These are phyloP conservation scores for Candida maltosa DNA, from an alignment of 805 yeast genomes.

Conservation along the genomic window DNA sequence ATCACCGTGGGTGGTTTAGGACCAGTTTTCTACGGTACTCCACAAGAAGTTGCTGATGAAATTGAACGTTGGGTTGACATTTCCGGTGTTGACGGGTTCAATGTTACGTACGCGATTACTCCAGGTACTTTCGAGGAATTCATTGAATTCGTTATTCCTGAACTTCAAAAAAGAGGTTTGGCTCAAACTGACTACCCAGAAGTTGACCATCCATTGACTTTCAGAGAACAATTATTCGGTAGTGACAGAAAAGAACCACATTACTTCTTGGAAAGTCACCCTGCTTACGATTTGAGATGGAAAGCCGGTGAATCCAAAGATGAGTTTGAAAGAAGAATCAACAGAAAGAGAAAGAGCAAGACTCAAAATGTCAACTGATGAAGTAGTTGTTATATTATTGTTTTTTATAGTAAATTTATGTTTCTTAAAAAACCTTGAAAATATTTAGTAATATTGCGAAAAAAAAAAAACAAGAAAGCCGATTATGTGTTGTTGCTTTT, in stretches of 20 bases:
- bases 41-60: slow-evolving; percentile 36
- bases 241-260: slow-evolving; percentile 16
- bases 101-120: slow-evolving; percentile 32
- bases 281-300: slow-evolving; percentile 23
- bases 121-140: slow-evolving; percentile 37
- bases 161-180: slow-evolving; percentile 29
- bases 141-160: slow-evolving; percentile 35
- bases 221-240: slow-evolving; percentile 35
- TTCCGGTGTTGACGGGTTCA: slow-evolving; percentile 42
- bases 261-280: slow-evolving; percentile 14
- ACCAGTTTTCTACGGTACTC: slow-evolving; percentile 31
- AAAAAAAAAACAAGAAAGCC: no score
- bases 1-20: slow-evolving; percentile 29
- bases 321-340: slow-evolving; percentile 19
- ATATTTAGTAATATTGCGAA: no score
- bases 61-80: slow-evolving; percentile 36
- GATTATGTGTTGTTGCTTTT: no score
- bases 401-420: no score
- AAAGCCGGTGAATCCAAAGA: slow-evolving; percentile 20
- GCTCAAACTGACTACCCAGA: slow-evolving; percentile 36
- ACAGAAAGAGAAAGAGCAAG: slow-evolving; percentile 1
- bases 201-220: slow-evolving; percentile 21
- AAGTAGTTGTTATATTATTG: no score
- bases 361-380: no score
- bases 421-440: no score